Conservation (phyloP, 2,329 filamentous ascomycete species). For the Aspergillus neotritici region DNA sequence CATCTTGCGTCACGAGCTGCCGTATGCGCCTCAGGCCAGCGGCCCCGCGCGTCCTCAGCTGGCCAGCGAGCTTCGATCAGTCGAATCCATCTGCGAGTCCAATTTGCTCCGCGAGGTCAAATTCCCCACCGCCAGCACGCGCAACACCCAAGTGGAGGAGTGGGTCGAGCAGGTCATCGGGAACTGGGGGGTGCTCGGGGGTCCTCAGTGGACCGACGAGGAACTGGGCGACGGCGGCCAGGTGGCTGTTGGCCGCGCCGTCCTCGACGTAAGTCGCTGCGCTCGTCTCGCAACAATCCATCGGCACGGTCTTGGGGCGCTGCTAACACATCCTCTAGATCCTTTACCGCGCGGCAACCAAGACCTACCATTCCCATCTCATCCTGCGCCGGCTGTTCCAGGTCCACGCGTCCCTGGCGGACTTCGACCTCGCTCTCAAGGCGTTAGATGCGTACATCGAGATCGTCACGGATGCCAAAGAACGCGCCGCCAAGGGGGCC, state of each 20-base stretch:
- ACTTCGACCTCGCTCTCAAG: constrained; percentile 87
- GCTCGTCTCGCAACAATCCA: constrained; percentile 3
- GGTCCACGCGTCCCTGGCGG: constrained; percentile 78
- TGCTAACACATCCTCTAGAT: constrained; percentile 47
- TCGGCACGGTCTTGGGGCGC: not conserved
- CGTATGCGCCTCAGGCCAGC: constrained; percentile 32
- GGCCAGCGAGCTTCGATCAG: constrained; percentile 68
- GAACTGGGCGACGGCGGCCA: constrained; percentile 80
- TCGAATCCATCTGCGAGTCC: constrained; percentile 73
- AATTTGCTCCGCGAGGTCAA: constrained; percentile 70
- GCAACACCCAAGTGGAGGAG: constrained; percentile 70
- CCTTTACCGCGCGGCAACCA: constrained; percentile 82
- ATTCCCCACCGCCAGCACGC: constrained; percentile 79
- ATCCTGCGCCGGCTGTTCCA: constrained; percentile 82
- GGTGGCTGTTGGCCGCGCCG: constrained; percentile 64
- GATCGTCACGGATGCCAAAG: constrained; percentile 78
- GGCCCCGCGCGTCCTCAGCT: constrained; percentile 56
- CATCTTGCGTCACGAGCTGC: constrained; percentile 56
- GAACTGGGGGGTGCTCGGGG: constrained; percentile 81
- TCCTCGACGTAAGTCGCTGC: constrained; percentile 57
- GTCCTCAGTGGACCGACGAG: constrained; percentile 70
- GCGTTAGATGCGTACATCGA: constrained; percentile 89
- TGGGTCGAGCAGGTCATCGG: constrained; percentile 74
- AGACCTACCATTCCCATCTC: constrained; percentile 90
- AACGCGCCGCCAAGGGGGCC: constrained; percentile 66